phyloP scores from a whole-genome alignment of 306 rosid genomes.

The Argentina anserina region DNA sequence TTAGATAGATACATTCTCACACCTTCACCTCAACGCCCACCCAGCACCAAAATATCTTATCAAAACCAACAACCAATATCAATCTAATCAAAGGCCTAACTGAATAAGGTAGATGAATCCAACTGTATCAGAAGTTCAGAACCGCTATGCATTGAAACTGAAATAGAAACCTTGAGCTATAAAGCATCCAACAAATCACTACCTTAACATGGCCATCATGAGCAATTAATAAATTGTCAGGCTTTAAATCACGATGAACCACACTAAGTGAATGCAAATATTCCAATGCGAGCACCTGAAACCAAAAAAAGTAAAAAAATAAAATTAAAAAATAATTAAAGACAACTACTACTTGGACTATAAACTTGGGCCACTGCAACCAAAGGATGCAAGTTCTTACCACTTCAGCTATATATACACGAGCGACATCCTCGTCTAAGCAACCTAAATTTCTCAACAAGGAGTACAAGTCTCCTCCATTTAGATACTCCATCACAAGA shows the following conservation, averaged over 20 bases:
- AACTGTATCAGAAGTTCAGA: neutral
- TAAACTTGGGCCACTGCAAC: conserved; percentile 7
- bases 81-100: neutral
- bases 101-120: neutral
- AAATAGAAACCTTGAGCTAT: neutral
- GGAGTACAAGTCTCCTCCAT: conserved; percentile 97
- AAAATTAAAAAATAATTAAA: neutral
- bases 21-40: neutral
- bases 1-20: neutral
- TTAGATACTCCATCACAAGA: conserved; percentile 98
- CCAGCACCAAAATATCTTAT: neutral
- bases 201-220: conserved; percentile 99
- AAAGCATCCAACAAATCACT: conserved; percentile 22
- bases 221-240: conserved; percentile 93
- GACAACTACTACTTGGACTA: neutral
- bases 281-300: conserved; percentile 93
- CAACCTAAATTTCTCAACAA: conserved; percentile 95
- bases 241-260: conserved; percentile 98
- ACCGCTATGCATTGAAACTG: neutral
- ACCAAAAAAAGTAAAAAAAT: neutral
- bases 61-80: neutral
- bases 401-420: conserved; percentile 97
- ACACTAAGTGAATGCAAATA: conserved; percentile 84
- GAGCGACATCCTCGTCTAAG: conserved; percentile 91
- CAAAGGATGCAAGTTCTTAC: conserved; percentile 36